Evolutionary conservation across 805 yeast species (phyloP), one percentile per base, ranked within the genome.

Genomic region (Ogataea methylovora): DNA sequence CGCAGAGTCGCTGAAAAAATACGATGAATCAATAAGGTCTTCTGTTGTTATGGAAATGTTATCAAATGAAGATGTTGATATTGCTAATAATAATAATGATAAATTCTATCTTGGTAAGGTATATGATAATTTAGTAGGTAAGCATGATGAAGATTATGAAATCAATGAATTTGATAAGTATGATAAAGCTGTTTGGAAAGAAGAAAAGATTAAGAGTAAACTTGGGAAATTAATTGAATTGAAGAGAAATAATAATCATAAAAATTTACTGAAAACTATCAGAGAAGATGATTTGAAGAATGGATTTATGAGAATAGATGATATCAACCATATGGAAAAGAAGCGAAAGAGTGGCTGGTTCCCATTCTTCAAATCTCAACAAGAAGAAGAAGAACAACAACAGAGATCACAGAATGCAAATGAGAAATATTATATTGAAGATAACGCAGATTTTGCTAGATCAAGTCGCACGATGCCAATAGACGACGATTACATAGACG

Each of bases 141-240:
- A 24, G 2, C 23, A 19, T 7, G 33, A 27, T 4, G 22, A 9
- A 12, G 24, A 36, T n/a, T 14, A 22, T 8, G 35, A 34, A 3
- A 16, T 42, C 8, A 38, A 49, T 1, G 64, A 60, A 30, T 60
- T 57, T 38, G 52, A 48, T 13, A 41, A 37, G 12, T 60, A 60
- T 34, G 49, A 53, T 25, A 39, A 30, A 10, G 34, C 39, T 16
- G 38, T 59, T 1, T 30, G 33, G 21, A 38, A 44, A 19, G 63
- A 60, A 27, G 52, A 54, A 8, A 35, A 27, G 15, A 43, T 58
- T 4, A 40, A 43, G 23, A 35, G 40, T 12, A 52, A 41, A 24
- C 29, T 51, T 4, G 28, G 38, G 13, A 40, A 29, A 17, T 24
- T 46, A 14, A 43, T 35, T 3, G 31, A 36, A 13, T n/a, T n/a